Conservation (phyloP, 805 yeast genomes). For the Metschnikowia arizonensis region DNA sequence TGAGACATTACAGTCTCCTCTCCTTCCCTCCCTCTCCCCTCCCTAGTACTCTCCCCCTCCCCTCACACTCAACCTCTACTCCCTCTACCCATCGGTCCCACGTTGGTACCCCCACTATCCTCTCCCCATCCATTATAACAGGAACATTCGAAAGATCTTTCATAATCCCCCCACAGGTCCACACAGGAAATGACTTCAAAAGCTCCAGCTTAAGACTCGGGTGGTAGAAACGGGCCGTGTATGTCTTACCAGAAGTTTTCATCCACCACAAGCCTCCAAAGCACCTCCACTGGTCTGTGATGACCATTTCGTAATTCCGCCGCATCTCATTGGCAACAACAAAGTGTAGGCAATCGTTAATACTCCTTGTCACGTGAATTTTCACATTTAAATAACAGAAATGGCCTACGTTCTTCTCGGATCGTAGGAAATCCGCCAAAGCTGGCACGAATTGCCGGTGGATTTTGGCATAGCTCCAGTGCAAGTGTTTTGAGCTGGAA, state of each 20-base stretch:
- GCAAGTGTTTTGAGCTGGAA: conserved; percentile 33
- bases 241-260: not conserved
- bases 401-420: not conserved
- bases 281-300: conserved; percentile 7
- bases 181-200: conserved; percentile 1
- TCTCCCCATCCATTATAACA: not conserved
- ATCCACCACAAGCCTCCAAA: conserved; percentile 19
- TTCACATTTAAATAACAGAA: conserved; percentile 2
- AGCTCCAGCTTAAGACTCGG: conserved; percentile 5
- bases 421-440: not conserved
- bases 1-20: no score
- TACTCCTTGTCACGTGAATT: not conserved
- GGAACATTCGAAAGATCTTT: conserved; percentile 2
- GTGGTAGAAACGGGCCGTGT: not conserved
- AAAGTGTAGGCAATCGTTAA: not conserved
- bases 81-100: not conserved
- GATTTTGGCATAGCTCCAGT: conserved; percentile 39
- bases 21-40: no score
- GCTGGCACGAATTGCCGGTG: conserved; percentile 30
- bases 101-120: conserved; percentile 1
- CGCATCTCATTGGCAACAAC: not conserved
- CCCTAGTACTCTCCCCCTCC: no score
- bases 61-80: conserved; percentile 2
- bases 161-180: not conserved
- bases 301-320: not conserved